Conservation (phyloP, 768 basidiomycete genomes). For the Boletus eberwhitei region DNA sequence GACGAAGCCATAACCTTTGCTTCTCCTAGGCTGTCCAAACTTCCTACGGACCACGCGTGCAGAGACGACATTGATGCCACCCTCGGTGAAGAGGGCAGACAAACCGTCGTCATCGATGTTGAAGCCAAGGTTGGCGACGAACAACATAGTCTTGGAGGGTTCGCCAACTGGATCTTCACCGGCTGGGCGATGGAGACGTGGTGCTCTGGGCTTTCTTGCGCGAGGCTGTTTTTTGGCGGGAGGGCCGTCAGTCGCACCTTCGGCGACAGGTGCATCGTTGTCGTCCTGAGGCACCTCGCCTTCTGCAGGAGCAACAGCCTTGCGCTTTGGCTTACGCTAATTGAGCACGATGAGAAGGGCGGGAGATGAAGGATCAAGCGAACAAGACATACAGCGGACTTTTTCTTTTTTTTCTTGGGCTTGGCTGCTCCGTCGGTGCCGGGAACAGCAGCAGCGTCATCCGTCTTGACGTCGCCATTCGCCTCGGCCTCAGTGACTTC, state of each 20-base stretch:
- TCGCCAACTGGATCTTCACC: constrained; percentile 86
- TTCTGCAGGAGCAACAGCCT: constrained; percentile 33
- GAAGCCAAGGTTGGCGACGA: constrained; percentile 98
- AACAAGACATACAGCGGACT: constrained; percentile 43
- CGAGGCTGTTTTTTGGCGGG: constrained; percentile 43
- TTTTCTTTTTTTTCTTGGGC: constrained; percentile 82
- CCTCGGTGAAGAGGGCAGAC: constrained; percentile 78
- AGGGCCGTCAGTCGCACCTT: constrained; percentile 37
- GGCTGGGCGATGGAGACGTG: constrained; percentile 61
- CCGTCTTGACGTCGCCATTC: constrained; percentile 66
- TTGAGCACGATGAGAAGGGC: constrained; percentile 11
- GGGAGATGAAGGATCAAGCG: background rate
- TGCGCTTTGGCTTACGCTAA: constrained; percentile 55
- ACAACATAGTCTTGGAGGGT: constrained; percentile 85
- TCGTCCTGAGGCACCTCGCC: constrained; percentile 28
- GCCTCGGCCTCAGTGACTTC: constrained; percentile 90
- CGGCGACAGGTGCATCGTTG: constrained; percentile 34
- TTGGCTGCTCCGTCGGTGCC: constrained; percentile 57
- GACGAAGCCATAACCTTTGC: constrained; percentile 98
- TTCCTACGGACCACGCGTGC: constrained; percentile 88
- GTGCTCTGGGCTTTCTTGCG: constrained; percentile 53
- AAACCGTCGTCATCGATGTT: constrained; percentile 84
- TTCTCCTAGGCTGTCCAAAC: constrained; percentile 80
- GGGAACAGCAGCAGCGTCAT: constrained; percentile 48
- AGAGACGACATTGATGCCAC: constrained; percentile 74